Percentiles rank a stretch among this genome's conserved stretches.
Evolutionary conservation across 768 basidiomycete species (phyloP).

Genomic region (Trametes meyenii): DNA sequence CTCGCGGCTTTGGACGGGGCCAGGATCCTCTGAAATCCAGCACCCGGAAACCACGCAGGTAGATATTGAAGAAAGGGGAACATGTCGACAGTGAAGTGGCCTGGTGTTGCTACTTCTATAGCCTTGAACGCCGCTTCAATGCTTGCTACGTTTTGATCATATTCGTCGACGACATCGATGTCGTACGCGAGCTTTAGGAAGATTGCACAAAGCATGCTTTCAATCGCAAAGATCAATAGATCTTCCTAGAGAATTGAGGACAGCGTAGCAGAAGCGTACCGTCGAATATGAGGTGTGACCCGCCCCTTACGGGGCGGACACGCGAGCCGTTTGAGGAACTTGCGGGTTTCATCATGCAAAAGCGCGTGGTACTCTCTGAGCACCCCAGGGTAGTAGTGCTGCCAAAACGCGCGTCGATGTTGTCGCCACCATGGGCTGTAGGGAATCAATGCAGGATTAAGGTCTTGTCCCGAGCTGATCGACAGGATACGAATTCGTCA

Average conservation of each 20-base stretch:
- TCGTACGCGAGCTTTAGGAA: slow-evolving; percentile 4
- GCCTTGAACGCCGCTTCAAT: not conserved
- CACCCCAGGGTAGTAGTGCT: slow-evolving; percentile 5
- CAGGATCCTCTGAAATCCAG: not conserved
- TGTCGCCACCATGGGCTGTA: slow-evolving; percentile 20
- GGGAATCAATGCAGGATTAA: slow-evolving; percentile 1
- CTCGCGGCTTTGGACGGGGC: not conserved
- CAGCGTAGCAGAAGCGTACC: not conserved
- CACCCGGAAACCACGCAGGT: slow-evolving; percentile 15
- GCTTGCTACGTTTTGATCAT: not conserved
- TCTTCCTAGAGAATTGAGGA: not conserved
- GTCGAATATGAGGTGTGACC: not conserved
- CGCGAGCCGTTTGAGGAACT: not conserved
- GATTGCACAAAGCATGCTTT: not conserved
- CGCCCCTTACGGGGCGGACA: not conserved
- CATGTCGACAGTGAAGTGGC: not conserved
- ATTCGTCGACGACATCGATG: not conserved
- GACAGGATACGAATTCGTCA: no score
- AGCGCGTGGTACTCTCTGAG: not conserved
- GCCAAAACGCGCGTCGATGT: slow-evolving; percentile 15
- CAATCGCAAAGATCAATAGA: no score
- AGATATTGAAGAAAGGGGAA: slow-evolving; percentile 6
- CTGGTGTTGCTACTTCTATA: not conserved
- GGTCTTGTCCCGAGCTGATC: slow-evolving; percentile 3
- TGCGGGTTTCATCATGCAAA: not conserved